phyloP scores from a whole-genome alignment of 2,329 filamentous ascomycete species.

The Gliomastix tumulicola region DNA sequence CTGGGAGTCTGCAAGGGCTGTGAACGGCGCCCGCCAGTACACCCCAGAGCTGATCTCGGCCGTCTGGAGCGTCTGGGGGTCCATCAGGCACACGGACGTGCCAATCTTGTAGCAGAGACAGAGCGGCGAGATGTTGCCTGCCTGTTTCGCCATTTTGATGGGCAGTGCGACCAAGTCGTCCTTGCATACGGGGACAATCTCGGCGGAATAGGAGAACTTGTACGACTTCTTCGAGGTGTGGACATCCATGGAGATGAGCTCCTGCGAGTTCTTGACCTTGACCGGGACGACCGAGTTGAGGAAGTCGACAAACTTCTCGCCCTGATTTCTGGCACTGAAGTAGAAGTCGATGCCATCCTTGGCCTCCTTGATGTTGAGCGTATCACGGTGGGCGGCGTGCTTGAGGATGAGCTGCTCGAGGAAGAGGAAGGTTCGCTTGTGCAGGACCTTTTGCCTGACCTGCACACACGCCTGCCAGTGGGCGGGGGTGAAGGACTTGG shows the following conservation, averaged over 20 bases:
- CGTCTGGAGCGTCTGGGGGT: slow-evolving; percentile 85
- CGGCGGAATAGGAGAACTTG: slow-evolving; percentile 88
- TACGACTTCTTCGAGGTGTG: slow-evolving; percentile 88
- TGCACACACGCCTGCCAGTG: slow-evolving; percentile 92
- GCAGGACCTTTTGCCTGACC: slow-evolving; percentile 91
- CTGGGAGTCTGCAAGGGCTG: slow-evolving; percentile 72
- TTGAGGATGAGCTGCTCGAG: slow-evolving; percentile 95
- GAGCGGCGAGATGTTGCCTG: slow-evolving; percentile 84
- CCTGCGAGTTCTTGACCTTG: slow-evolving; percentile 67
- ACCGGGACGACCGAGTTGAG: slow-evolving; percentile 75
- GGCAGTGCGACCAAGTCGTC: slow-evolving; percentile 94
- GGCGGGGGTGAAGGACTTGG: slow-evolving; percentile 94
- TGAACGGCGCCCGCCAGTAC: slow-evolving; percentile 90
- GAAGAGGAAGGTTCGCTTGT: slow-evolving; percentile 70
- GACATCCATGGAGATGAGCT: slow-evolving; percentile 87
- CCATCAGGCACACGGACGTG: slow-evolving; percentile 82
- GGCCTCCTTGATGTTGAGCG: slow-evolving; percentile 96
- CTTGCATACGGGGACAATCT: slow-evolving; percentile 92
- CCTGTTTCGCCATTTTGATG: slow-evolving; percentile 76
- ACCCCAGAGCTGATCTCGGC: slow-evolving; percentile 74
- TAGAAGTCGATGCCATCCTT: slow-evolving; percentile 96
- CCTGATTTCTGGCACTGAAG: slow-evolving; percentile 83
- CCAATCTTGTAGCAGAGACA: slow-evolving; percentile 83
- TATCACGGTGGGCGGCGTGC: slow-evolving; percentile 83
- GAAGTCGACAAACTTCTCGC: slow-evolving; percentile 89